Evolutionary conservation across 352 stramenopile species (phyloP), one percentile per base, ranked within the genome.

Genomic region (Nothophytophthora sp.): DNA sequence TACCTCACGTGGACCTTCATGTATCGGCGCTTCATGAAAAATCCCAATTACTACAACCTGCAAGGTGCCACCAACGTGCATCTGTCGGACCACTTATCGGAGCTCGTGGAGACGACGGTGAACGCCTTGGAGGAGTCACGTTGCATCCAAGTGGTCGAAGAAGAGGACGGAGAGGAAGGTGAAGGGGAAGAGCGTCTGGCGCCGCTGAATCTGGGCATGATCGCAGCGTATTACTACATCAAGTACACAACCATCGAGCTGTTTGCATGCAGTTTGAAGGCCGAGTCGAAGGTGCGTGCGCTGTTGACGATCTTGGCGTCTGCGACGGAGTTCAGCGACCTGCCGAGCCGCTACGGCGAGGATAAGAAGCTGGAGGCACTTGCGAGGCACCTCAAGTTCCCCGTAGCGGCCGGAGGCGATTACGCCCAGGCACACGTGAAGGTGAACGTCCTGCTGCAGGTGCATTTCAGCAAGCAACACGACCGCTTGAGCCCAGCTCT

Each of bases 1-100:
- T 99, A 99, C 67, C 76, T 99, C 20, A 99, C 98, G 32, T 99
- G 98, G 98, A 99, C 97, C 2, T 98, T 99, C 45, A 95, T 99
- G 76, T 99, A 99, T 70, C 90, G 97, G 5, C 92, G 98, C 8
- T 70, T 99, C 25, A 88, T 96, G 44, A 98, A 99, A 71, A 99
- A 99, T 74, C 98, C 98, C 3, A 99, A 99, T 50, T 99, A 99
- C 72, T 99, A 99, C 85, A 97, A 98, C 53, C 71, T 99, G 37
- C 83, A 96, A 44, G 97, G 96, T 15, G 93, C 77, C 11, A 92
- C 82, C 5, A 90, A 89, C 11, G 76, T 88, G 1, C 85, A 99
- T 56, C 62, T 99, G 20, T 99, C 93, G 38, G 97, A 99, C 64
- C 96, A 99, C 59, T 75, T 99, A 41, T 99, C 96, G 35, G 97